phyloP scores from a whole-genome alignment of 2,329 filamentous ascomycete species.

The Periconia macrospinosa region DNA sequence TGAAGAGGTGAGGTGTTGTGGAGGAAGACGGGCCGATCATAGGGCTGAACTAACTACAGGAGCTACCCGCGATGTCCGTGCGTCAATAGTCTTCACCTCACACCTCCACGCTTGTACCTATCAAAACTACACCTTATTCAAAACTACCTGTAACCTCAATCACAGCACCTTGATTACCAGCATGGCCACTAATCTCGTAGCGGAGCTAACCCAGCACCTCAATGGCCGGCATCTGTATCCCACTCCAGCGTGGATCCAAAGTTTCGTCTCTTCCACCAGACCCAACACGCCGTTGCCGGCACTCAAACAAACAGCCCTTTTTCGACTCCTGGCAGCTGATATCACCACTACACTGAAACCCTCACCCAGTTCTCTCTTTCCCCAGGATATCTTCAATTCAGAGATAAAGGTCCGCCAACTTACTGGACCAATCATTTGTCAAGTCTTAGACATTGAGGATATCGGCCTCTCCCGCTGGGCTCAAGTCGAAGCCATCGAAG shows the following conservation, averaged over 20 bases:
- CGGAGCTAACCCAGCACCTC: slow-evolving; percentile 56
- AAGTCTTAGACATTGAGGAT: slow-evolving; percentile 86
- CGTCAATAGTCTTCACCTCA: slow-evolving; percentile 12
- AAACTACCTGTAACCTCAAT: background rate
- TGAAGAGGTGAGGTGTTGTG: background rate
- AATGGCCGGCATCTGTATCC: slow-evolving; percentile 58
- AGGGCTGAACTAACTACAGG: slow-evolving; percentile 12
- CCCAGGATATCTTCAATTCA: slow-evolving; percentile 59
- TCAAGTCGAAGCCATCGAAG: slow-evolving; percentile 81
- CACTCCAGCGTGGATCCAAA: slow-evolving; percentile 64
- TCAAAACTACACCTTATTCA: background rate
- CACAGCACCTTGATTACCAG: slow-evolving; percentile 8
- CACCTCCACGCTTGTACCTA: background rate
- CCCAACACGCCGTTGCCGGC: slow-evolving; percentile 66
- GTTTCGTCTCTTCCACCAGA: slow-evolving; percentile 60
- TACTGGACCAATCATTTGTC: slow-evolving; percentile 67
- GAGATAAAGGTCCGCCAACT: slow-evolving; percentile 61
- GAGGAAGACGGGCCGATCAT: slow-evolving; percentile 1
- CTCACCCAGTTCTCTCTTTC: slow-evolving; percentile 53
- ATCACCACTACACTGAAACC: slow-evolving; percentile 63
- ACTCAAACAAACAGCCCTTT: slow-evolving; percentile 76
- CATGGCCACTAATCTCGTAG: slow-evolving; percentile 31
- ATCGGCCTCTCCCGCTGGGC: slow-evolving; percentile 79
- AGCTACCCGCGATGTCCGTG: slow-evolving; percentile 26
- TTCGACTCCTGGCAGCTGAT: slow-evolving; percentile 78